Base-by-base conservation (phyloP, 768 basidiomycete species). In the Coprinopsis strossmayeri region DNA sequence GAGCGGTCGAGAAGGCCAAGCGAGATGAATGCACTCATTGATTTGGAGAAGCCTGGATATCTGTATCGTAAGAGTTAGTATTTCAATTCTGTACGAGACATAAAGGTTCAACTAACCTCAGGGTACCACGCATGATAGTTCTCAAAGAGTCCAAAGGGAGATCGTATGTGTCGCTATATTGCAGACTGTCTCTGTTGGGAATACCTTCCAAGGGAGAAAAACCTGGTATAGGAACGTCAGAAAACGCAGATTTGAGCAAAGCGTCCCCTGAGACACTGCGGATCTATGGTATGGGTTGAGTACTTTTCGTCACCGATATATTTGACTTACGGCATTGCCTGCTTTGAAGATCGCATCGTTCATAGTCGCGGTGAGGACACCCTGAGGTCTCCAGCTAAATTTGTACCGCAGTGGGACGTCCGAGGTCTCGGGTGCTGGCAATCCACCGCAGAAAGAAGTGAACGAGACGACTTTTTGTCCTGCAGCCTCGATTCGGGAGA, bases 311-410 rank as follows among this genome's bases (percentile, higher is more conserved):
- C 15, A n/a, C 12, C 18, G 43, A 25, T 10, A n/a, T 30, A 48
- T 17, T 3, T 18, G 5, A 51, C 73, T n/a, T 54, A 85, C 87
- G 65, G 77, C 59, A 4, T 70, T 69, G 25, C 69, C 55, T 21
- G 91, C 67, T 57, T 77, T 75, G 64, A 81, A 96, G 32, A 59
- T 61, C 1, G 94, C 91, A 0, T 68, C 62, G 54, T 94, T 91
- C 49, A 82, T 63, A 0, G 88, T 87, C 2, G 92, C 94, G 13
- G 73, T 77, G 32, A 97, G 66, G 5, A 95, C 92, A 3, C 91
- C 93, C 49, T 82, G 73, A 0, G 94, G 92, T 42, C 82, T 87
- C 94, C 94, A 97, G 55, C 91, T 90, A 60, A 92, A 92, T 60
- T 93, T 95, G 59, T 95, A 93, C n/a, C 84, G 75, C 9, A 94